Evolutionary conservation across 2,329 filamentous ascomycete species (phyloP), one percentile per base, ranked within the genome.

Genomic region (Alternaria arborescens): DNA sequence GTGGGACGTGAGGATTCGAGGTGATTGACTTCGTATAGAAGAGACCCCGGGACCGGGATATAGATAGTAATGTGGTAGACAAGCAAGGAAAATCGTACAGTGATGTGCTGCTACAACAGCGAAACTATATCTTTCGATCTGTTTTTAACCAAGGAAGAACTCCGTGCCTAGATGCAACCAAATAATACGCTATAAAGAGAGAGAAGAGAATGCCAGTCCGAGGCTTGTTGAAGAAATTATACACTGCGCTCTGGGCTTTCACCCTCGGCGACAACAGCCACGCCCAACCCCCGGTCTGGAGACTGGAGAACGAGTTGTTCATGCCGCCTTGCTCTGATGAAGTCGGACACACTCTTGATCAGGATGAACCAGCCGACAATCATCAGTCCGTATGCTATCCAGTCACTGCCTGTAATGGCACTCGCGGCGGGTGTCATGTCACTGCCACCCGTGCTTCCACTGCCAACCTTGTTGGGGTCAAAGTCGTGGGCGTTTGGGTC

Each of bases 331-430:
- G 93, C 95, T 68, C 89, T 88, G 64, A 98, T 81, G 76, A 95
- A 99, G 77, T 98, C 94, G 71, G 91, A 93, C 18, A 97, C 88
- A n/a, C 93, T 90, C 79, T 94, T 88, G 75, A 99, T 98, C 64
- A 99, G 83, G 64, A 99, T 93, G 75, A 98, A 98, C 95, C 95
- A 99, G 5, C 95, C 95, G 1, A 97, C 90, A 74, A 99, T 92
- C 95, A 99, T 99, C 48, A 99, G 81, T 16, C 91, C 84, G 72
- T 98, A 99, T 11, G 93, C 92, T 65, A 97, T 83, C 92, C 92
- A 97, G 76, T 98, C 94, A 66, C 86, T 90, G 52, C 89, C 90
- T 6, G 85, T 87, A 42, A 97, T 87, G 36, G 87, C 86, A 7
- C 83, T 83, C 12, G 80, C 71, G 2, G 67, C 61, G 5, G 71